Base-by-base conservation (phyloP, 1,284 basidiomycete species). In the Entoloma clypeatum region DNA sequence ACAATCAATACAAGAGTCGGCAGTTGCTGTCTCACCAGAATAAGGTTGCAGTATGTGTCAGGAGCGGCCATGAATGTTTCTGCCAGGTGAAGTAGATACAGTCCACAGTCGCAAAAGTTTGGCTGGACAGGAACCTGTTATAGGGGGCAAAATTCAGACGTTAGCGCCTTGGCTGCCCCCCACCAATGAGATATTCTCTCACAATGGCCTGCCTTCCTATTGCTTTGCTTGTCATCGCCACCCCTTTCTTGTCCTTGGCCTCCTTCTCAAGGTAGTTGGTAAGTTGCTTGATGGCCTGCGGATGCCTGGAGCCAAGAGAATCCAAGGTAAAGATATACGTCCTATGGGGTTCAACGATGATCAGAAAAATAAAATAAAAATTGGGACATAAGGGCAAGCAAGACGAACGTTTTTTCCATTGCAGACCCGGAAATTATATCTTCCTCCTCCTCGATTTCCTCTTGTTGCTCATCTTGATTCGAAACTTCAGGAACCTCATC, bases 321-420 rank as follows among this genome's bases (percentile, higher is more conserved):
- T 99, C 95, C 39, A 98, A 76, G 0, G 81, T 89, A 56, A 92
- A 80, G 29, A 96, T 84, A 52, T 76, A 80, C 3, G 88, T 81
- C 35, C 88, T 91, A 49, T 9, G 44, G 27, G 21, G 22, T 10
- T 32, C 17, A 24, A n/a, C n/a, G 29, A 26, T 9, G 3, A 16
- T 10, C 21, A 3, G 9, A 22, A 23, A 21, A 21, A 23, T 29
- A 30, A 32, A 37, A 13, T 3, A 21, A n/a, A 24, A 40, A 27
- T 19, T 3, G 17, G 17, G 18, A 22, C 3, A 29, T 8, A 34
- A 26, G 9, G 22, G 19, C 25, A 39, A 33, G 8, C 27, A 34
- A 14, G 21, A 30, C 36, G 36, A 43, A 50, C 48, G 21, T 36
- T 3, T 18, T 14, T 38, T 49, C 48, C 17, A 41, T 24, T 38